Percentiles rank a stretch among this genome's conserved stretches.
These are phyloP conservation scores for Gastrolobium bilobum DNA, from an alignment of 306 rosid species.

Conservation along the genomic window DNA sequence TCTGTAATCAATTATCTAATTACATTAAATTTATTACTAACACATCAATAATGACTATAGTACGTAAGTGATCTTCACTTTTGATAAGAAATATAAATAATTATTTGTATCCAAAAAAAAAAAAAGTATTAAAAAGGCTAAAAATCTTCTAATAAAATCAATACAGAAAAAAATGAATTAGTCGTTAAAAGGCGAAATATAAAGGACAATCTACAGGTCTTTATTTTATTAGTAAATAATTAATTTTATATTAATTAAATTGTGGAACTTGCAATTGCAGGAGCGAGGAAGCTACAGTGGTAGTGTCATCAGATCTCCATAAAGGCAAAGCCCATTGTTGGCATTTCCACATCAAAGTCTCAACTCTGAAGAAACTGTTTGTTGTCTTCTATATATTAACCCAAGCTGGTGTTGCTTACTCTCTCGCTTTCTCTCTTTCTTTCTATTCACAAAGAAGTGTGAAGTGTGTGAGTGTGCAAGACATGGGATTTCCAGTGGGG, in stretches of 20 bases:
- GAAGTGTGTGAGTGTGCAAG: no score
- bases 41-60: background rate
- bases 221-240: background rate
- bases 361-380: background rate
- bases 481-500: conserved; percentile 86
- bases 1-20: background rate
- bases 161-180: background rate
- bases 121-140: no score
- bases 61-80: no score
- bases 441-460: background rate
- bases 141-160: no score
- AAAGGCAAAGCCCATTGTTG: conserved; percentile 28
- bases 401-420: background rate
- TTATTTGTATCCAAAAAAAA: no score
- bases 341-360: conserved; percentile 14
- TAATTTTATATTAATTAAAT: background rate
- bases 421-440: background rate
- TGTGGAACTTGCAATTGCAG: background rate
- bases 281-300: background rate
- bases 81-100: no score
- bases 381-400: conserved; percentile 30
- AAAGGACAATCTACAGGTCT: background rate
- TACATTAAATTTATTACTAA: background rate
- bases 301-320: conserved; percentile 2
- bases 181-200: background rate